Evolutionary conservation across 2,329 filamentous ascomycete genomes (phyloP).

Genomic region (Apiospora arundinis): DNA sequence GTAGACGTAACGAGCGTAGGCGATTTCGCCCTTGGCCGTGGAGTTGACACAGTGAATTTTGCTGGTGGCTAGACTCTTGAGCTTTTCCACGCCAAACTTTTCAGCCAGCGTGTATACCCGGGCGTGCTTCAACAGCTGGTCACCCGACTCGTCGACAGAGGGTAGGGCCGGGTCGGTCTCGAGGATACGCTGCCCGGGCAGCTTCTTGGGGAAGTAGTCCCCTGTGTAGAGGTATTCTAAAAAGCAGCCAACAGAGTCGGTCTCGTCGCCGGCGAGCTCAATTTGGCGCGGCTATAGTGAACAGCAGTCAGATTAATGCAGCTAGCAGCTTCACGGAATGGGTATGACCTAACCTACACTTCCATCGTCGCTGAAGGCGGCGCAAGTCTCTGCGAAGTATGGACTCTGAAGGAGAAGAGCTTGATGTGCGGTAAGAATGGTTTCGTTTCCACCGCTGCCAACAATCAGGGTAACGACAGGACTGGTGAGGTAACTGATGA

Average conservation of each 20-base stretch:
- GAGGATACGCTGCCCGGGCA: conserved; percentile 68
- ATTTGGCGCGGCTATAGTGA: conserved; percentile 66
- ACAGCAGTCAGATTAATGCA: conserved; percentile 13
- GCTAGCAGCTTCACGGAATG: conserved; percentile 14
- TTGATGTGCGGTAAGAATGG: conserved; percentile 79
- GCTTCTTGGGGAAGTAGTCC: conserved; percentile 82
- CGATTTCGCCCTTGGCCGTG: conserved; percentile 87
- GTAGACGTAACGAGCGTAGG: conserved; percentile 91
- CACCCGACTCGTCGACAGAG: conserved; percentile 75
- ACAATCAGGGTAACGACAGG: conserved; percentile 74
- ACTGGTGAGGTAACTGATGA: conserved; percentile 68
- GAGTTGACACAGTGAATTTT: conserved; percentile 94
- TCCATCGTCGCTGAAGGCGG: conserved; percentile 65
- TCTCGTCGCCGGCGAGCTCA: conserved; percentile 69
- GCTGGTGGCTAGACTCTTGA: conserved; percentile 79
- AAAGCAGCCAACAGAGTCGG: conserved; percentile 79
- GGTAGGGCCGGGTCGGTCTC: conserved; percentile 72
- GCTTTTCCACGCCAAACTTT: conserved; percentile 70
- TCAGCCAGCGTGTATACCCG: conserved; percentile 88
- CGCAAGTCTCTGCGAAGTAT: conserved; percentile 71
- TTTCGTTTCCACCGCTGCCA: conserved; percentile 63
- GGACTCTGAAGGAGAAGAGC: conserved; percentile 76
- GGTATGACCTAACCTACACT: conserved; percentile 62
- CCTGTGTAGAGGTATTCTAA: conserved; percentile 84
- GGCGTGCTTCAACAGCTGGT: conserved; percentile 86